A percentile compares a stretch with the other conserved stretches of the same genome.
Conservation (phyloP, 495 filamentous ascomycete species). For the Xylaria venustula region DNA sequence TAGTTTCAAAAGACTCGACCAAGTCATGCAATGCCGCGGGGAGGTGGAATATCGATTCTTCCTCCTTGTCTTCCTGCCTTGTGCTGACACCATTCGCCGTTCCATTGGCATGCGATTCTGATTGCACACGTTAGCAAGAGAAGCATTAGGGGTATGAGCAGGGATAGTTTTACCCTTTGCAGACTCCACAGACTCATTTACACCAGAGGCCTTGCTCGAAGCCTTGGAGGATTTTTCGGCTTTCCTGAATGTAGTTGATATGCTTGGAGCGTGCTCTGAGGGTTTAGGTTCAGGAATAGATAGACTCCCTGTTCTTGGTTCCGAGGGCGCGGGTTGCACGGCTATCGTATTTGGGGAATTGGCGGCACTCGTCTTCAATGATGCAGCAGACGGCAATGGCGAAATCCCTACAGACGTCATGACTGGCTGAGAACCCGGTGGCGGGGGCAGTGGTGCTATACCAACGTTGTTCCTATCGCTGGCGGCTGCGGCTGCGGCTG, state of each 20-base stretch:
- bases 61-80: slow-evolving; percentile 50
- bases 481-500: slow-evolving; percentile 90
- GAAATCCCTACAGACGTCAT: slow-evolving; percentile 39
- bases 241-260: slow-evolving; percentile 24
- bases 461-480: slow-evolving; percentile 93
- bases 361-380: slow-evolving; percentile 40
- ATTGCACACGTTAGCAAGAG: slow-evolving; percentile 22
- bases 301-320: slow-evolving; percentile 32
- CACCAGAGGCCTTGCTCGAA: slow-evolving; percentile 41
- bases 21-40: slow-evolving; percentile 86
- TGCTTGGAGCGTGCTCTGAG: slow-evolving; percentile 17
- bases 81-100: slow-evolving; percentile 49
- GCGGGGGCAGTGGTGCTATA: slow-evolving; percentile 88
- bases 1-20: slow-evolving; percentile 77
- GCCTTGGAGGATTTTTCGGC: slow-evolving; percentile 40
- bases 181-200: slow-evolving; percentile 29
- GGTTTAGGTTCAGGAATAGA: slow-evolving; percentile 24
- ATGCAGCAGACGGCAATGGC: slow-evolving; percentile 46
- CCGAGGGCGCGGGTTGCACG: slow-evolving; percentile 39
- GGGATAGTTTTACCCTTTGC: slow-evolving; percentile 34
- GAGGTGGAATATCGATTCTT: slow-evolving; percentile 93
- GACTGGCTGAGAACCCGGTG: slow-evolving; percentile 58
- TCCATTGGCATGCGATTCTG: slow-evolving; percentile 54
- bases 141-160: slow-evolving; percentile 15
- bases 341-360: slow-evolving; percentile 42